Conservation (phyloP, 108 stramenopile genomes). For the Cyclotella kingstonii region DNA sequence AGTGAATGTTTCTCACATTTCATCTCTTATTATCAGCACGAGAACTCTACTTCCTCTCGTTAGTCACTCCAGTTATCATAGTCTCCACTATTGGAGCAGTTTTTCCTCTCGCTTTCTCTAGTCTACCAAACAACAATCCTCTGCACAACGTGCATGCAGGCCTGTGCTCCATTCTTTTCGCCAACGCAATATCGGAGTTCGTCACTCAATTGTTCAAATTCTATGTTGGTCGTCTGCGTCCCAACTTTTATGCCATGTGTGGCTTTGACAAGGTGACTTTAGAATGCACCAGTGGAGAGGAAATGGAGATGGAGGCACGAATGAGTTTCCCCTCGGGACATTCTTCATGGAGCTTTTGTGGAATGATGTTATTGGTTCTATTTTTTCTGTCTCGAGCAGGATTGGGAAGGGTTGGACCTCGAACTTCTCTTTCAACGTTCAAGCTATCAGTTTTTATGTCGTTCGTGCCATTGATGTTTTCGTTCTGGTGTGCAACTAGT, state of each 20-base stretch:
- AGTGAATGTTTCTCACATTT: neutral
- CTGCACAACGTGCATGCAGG: conserved; percentile 44
- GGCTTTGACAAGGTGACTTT: conserved; percentile 53
- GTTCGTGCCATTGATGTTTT: conserved; percentile 24
- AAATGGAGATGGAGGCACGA: conserved; percentile 58
- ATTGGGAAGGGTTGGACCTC: conserved; percentile 22
- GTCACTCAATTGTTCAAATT: conserved; percentile 65
- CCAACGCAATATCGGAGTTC: conserved; percentile 66
- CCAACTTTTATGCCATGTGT: conserved; percentile 83
- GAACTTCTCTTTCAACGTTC: conserved; percentile 9
- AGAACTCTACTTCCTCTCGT: conserved; percentile 28
- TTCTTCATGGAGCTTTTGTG: conserved; percentile 60
- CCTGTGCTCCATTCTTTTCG: conserved; percentile 48
- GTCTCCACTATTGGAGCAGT: conserved; percentile 18
- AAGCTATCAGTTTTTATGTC: conserved; percentile 18
- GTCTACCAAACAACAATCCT: conserved; percentile 21
- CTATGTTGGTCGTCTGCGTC: conserved; percentile 67
- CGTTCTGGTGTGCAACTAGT: conserved; percentile 41
- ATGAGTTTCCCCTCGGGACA: conserved; percentile 83
- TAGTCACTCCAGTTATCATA: conserved; percentile 24
- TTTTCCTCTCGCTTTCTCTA: conserved; percentile 24
- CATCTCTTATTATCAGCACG: neutral
- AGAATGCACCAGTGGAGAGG: conserved; percentile 48
- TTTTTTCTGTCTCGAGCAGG: conserved; percentile 58
- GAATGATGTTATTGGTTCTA: conserved; percentile 61